Evolutionary conservation across 805 yeast genomes (phyloP), one percentile per base, ranked within the genome.

Genomic region (Isabelozyma pseudorhagii): DNA sequence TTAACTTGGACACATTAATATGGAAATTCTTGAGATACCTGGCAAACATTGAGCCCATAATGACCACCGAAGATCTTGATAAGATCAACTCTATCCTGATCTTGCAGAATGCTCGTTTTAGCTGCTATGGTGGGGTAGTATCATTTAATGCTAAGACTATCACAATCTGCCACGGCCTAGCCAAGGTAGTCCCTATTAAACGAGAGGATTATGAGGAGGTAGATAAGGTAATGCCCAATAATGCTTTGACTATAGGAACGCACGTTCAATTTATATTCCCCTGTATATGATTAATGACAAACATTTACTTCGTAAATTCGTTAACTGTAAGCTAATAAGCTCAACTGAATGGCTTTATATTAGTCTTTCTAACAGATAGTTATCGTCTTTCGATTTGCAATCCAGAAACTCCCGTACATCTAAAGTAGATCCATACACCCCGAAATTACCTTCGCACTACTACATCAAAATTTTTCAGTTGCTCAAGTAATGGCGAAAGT

Each of bases 21-120:
- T 74, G 78, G 78, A 62, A 65, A 46, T 73, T 70, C 54, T 53
- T 63, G 46, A 61, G 66, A 44, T 72, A 66, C 55, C 65, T 60
- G 52, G 66, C 60, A 48, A 73, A 72, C 49, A 49, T 67, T 10
- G 51, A 61, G 25, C 62, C 63, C 38, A 58, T 57, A 2, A 53
- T 68, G 14, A 58, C 61, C 13, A 60, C 64, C 3, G 49, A 53
- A 14, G 59, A 63, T 41, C 45, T 60, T 29, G 55, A 62, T 18
- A 48, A 52, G 36, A 47, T 64, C 8, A 50, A 50, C 17, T 43
- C 55, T 18, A 58, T 57, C 46, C 56, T 60, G 7, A 47, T 47
- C 5, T 63, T 61, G 66, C 45, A 54, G 17, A 64, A 72, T 53
- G 55, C 75, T 1, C 59, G 69, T 34, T 44, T 69, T 15, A 54